phyloP scores from a whole-genome alignment of 1,284 basidiomycete species.

The Cutaneotrichosporon spelunceum region DNA sequence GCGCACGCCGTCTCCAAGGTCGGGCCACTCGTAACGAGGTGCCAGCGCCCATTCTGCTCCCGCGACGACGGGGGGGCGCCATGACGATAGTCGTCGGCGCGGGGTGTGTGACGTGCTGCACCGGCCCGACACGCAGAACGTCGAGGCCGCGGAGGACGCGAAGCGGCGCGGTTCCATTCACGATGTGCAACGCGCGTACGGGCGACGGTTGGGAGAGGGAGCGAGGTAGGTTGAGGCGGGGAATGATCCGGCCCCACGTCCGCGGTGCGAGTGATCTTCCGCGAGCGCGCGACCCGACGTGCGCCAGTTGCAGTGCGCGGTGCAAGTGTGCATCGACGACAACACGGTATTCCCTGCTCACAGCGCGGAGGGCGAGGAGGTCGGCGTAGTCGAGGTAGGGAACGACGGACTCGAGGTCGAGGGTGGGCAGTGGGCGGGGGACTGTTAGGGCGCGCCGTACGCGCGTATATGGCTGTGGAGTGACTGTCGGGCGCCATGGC shows the following conservation, averaged over 20 bases:
- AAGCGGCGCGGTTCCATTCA: background rate
- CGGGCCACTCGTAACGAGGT: constrained; percentile 2
- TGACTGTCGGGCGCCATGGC: constrained; percentile 3
- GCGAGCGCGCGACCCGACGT: background rate
- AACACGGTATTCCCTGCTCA: background rate
- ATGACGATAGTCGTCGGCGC: background rate
- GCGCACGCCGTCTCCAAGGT: background rate
- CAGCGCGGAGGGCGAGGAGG: background rate
- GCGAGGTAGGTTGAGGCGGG: background rate
- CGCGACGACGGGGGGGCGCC: background rate
- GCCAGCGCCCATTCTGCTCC: background rate
- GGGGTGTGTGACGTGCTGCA: constrained; percentile 5
- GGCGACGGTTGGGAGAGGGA: background rate
- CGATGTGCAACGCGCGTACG: background rate
- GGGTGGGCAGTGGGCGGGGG: background rate
- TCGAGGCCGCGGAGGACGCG: constrained; percentile 6
- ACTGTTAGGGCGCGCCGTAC: background rate
- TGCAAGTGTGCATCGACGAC: background rate
- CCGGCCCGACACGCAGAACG: background rate
- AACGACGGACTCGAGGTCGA: background rate
- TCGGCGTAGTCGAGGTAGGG: background rate
- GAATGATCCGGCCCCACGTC: background rate
- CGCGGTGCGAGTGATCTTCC: background rate
- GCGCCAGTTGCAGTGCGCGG: background rate
- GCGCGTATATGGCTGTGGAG: background rate